Base-by-base conservation (phyloP, 306 rosid genomes). In the Astragalus glycyphyllos region DNA sequence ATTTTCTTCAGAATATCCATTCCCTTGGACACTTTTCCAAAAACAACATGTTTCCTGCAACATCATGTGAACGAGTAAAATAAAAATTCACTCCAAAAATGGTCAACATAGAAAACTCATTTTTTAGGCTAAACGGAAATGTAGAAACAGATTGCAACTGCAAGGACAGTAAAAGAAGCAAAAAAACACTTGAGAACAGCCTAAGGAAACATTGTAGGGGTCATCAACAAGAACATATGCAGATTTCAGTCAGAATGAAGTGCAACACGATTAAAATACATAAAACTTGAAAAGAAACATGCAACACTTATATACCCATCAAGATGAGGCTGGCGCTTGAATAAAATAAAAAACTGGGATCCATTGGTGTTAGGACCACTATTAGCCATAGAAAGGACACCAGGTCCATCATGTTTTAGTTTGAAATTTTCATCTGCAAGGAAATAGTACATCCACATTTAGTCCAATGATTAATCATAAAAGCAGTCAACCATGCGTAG, bases 331-430 rank as follows among this genome's bases (percentile, higher is more conserved):
- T 88, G 95, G 65, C 83, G 89, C 89, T 86, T 91, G 83, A 95
- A 95, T 55, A 74, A 83, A 55, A 95, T 85, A 82, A 95, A 95
- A 83, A 95, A 95, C 79, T 95, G 99, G 46, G 99, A 91, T 54
- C 97, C 99, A 81, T 95, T 95, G 73, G 97, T 89, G 83, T 95
- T 86, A 65, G 92, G 95, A 37, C 99, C 97, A 42, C 89, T 80
- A 83, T 95, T 95, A 71, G 99, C 99, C 99, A 95, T 91, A 51
- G 97, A 95, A 72, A 95, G 91, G 71, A 91, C 9, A 58, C 99
- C 99, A 31, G 92, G 90, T 69, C 84, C 91, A 79, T 89, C 96
- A 79, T 95, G 99, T 79, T 80, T 80, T 62, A 87, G 76, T 68
- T 49, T 85, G 79, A 95, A 87, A 82, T 88, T 86, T 82, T 95